Percentiles rank a stretch among this genome's conserved stretches.
Evolutionary conservation across 768 basidiomycete genomes (phyloP).

Genomic region (Phanerodontia chrysosporium): DNA sequence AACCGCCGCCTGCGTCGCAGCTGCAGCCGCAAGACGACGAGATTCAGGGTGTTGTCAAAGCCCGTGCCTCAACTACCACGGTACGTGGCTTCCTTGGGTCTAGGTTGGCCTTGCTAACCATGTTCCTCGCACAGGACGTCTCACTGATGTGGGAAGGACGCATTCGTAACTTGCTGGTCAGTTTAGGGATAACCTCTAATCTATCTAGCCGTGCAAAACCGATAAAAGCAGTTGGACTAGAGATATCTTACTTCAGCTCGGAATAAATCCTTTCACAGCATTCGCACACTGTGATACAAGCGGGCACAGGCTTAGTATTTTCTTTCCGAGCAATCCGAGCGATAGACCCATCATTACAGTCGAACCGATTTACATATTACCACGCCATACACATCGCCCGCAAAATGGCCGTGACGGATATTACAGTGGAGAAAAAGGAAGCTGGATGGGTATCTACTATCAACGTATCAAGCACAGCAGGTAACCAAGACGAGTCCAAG

Average conservation of each 20-base stretch:
- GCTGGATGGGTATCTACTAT: constrained; percentile 7
- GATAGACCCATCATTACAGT: constrained; percentile 1
- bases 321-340: not conserved
- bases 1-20: not conserved
- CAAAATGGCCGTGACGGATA: constrained; percentile 6
- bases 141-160: constrained; percentile 94
- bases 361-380: constrained; percentile 3
- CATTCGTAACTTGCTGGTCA: constrained; percentile 82
- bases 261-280: constrained; percentile 26
- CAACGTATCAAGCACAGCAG: constrained; percentile 7
- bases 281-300: too few relatives aligned
- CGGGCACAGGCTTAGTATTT: not conserved
- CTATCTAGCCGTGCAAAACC: constrained; percentile 81
- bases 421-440: constrained; percentile 8
- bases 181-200: constrained; percentile 89
- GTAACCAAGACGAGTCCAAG: constrained; percentile 6
- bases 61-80: constrained; percentile 83
- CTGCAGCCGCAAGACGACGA: constrained; percentile 10
- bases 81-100: constrained; percentile 38
- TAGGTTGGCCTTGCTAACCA: not conserved
- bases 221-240: constrained; percentile 86
- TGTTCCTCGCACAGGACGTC: constrained; percentile 57
- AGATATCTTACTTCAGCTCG: constrained; percentile 89
- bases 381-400: not conserved
- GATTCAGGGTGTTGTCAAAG: constrained; percentile 83